Evolutionary conservation across 1,284 basidiomycete species (phyloP), one percentile per base, ranked within the genome.

Genomic region (Vanrija sp.): DNA sequence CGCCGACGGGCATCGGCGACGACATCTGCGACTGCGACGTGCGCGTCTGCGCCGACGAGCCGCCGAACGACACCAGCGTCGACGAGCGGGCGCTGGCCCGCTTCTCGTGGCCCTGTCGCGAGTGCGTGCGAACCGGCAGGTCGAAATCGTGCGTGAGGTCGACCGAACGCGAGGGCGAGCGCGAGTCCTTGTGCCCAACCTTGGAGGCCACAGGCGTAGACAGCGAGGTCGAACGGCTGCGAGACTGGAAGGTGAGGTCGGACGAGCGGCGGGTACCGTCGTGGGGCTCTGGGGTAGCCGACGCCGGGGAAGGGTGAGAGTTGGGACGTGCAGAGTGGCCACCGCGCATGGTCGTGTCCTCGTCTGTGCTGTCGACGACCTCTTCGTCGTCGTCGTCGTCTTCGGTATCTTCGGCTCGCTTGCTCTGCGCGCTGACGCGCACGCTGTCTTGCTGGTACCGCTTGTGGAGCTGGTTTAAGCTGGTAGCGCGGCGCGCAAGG

Each of bases 401-500:
- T 31, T 59, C 53, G 20, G 54, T 6, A 9, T 31, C 31, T 14
- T 31, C 31, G 31, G 31, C 31, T 4, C 31, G 31, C 31, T 31
- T 31, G 31, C 31, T 31, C 31, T 31, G 31, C n/a, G 25, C 20
- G 31, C 45, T 48, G 43, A 39, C 43, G 6, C 45, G 53, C 5
- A 44, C 45, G n/a, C 65, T 66, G 52, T 69, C 67, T 24, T 63
- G 54, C 45, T 64, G 59, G 59, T 66, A 71, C 16, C 60, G 60
- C 24, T 63, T 54, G 48, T 69, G 64, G 19, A 75, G 47, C 19
- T 67, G 64, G 53, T 59, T 73, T 18, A 80, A 62, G 52, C 76
- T 79, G 31, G 76, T 76, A 9, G 77, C 78, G 56, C 79, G 78
- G 18, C 78, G 68, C 36, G 77, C 73, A 20, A 80, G 66, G 53